Percentiles rank a stretch among this genome's conserved stretches.
phyloP scores from a whole-genome alignment of 495 filamentous ascomycete species.

The Trichoderma virens region DNA sequence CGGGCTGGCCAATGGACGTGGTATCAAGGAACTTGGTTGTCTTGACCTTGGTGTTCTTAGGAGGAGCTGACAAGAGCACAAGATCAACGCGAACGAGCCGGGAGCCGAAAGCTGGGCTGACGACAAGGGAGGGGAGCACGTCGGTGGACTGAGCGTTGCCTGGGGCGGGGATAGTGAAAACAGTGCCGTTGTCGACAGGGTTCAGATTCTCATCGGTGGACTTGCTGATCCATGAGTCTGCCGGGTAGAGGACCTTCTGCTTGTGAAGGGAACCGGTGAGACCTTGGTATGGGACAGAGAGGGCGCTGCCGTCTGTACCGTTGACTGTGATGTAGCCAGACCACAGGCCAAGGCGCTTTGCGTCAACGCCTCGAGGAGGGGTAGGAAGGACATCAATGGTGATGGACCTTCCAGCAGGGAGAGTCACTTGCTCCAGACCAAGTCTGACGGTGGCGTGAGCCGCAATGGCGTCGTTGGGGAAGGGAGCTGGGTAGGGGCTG shows the following conservation, averaged over 20 bases:
- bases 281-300: constrained; percentile 45
- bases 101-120: constrained; percentile 26
- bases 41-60: constrained; percentile 16
- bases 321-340: constrained; percentile 45
- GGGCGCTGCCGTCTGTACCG: constrained; percentile 38
- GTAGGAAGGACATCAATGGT: constrained; percentile 34
- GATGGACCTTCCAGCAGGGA: constrained; percentile 30
- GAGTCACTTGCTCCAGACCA: constrained; percentile 24
- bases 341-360: constrained; percentile 41
- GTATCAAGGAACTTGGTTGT: constrained; percentile 26
- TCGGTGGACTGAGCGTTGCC: constrained; percentile 16
- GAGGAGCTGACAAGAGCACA: constrained; percentile 25
- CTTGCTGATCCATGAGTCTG: constrained; percentile 25
- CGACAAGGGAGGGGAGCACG: constrained; percentile 27
- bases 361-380: constrained; percentile 31
- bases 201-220: constrained; percentile 23
- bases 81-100: constrained; percentile 36
- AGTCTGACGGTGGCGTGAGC: constrained; percentile 28
- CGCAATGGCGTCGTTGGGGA: constrained; percentile 32
- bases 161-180: constrained; percentile 33
- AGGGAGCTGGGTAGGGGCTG: constrained; percentile 24
- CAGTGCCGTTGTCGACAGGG: constrained; percentile 26
- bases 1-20: constrained; percentile 27
- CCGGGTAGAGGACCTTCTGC: constrained; percentile 29
- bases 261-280: constrained; percentile 37